phyloP scores from a whole-genome alignment of 495 filamentous ascomycete species.

The Daldinia grandis region DNA sequence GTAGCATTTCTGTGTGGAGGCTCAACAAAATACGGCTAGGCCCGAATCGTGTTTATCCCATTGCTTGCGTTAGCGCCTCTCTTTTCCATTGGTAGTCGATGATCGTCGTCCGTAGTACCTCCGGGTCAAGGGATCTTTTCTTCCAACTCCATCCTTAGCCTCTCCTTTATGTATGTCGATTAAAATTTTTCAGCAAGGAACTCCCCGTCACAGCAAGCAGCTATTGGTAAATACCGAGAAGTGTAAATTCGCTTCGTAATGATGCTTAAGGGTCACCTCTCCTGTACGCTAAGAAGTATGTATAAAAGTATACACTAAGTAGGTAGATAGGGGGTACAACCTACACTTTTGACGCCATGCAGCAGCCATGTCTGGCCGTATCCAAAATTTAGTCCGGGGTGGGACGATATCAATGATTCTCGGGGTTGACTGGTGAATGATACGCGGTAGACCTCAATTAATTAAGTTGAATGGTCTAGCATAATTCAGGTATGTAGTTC shows the following conservation, averaged over 20 bases:
- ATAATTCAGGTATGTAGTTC: conserved; percentile 23
- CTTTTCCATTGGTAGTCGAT: conserved; percentile 26
- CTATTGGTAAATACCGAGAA: conserved; percentile 13
- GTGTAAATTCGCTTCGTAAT: neutral
- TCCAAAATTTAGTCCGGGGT: conserved; percentile 12
- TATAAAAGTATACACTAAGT: neutral
- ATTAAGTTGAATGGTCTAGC: conserved; percentile 16
- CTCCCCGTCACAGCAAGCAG: neutral
- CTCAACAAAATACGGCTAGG: conserved; percentile 38
- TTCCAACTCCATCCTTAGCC: conserved; percentile 4
- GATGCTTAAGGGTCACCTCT: neutral
- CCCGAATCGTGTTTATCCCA: conserved; percentile 33
- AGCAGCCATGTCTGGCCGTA: conserved; percentile 24
- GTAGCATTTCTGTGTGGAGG: conserved; percentile 30
- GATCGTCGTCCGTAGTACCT: conserved; percentile 23
- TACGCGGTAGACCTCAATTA: neutral
- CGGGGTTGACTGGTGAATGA: conserved; percentile 2
- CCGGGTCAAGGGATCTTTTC: conserved; percentile 25
- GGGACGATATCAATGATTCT: conserved; percentile 11
- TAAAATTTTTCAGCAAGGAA: conserved; percentile 6
- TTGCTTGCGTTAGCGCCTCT: conserved; percentile 40
- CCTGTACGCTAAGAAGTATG: conserved; percentile 18
- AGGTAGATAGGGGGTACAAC: conserved; percentile 24
- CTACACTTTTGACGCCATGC: conserved; percentile 26
- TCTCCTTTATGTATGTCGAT: neutral